Evolutionary conservation across 257 asterid genomes (phyloP).

Genomic region (Solanum appendiculatum): DNA sequence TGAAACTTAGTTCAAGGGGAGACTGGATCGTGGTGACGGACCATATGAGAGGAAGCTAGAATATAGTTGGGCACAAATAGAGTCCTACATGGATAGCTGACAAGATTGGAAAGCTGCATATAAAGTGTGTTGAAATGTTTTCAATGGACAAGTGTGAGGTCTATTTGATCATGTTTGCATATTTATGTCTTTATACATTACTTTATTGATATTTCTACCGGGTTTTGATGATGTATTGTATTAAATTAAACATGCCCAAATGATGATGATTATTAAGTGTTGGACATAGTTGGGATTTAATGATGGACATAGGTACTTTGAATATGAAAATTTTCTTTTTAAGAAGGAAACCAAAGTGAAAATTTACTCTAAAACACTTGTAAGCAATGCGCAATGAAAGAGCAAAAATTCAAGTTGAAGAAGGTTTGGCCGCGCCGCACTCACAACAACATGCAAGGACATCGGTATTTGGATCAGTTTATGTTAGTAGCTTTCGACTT

Average conservation of each 20-base stretch:
- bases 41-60: not conserved
- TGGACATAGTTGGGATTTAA: not conserved
- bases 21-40: too few species aligned
- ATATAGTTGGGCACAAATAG: not conserved
- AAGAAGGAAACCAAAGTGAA: not conserved
- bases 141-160: not conserved
- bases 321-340: not conserved
- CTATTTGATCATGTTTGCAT: too few species aligned
- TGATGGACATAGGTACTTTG: not conserved
- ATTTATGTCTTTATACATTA: too few species aligned
- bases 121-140: not conserved
- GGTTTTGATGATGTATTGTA: not conserved
- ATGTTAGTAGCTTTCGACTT: too few species aligned
- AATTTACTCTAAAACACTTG: not conserved
- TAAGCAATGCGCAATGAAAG: not conserved
- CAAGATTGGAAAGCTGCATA: not conserved
- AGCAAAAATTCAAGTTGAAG: not conserved
- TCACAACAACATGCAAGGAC: too few species aligned
- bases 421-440: not conserved
- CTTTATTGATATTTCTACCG: too few species aligned
- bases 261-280: not conserved
- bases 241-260: not conserved
- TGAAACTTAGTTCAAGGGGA: too few species aligned
- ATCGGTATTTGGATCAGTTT: too few species aligned
- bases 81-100: not conserved